phyloP scores from a whole-genome alignment of 179 eudicot species.

The Drosera spatulata region DNA sequence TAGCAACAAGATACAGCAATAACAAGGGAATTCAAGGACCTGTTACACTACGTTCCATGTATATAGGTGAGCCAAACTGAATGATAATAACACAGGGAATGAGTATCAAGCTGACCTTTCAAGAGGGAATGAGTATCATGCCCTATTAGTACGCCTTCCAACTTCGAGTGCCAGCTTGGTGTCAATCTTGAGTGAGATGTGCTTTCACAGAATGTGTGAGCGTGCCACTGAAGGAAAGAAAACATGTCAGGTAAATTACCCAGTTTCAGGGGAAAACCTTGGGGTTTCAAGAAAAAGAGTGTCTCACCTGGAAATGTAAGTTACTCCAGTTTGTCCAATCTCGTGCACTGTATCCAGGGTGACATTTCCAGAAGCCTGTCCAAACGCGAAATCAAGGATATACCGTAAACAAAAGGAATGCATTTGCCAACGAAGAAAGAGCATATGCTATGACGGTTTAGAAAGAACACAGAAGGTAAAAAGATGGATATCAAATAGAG shows the following conservation, averaged over 20 bases:
- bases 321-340: conserved; percentile 94
- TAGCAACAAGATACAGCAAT: too few relatives aligned
- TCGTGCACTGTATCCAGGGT: conserved; percentile 79
- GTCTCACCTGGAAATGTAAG: conserved; percentile 82
- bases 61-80: not conserved
- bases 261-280: too few relatives aligned
- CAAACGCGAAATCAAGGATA: not conserved
- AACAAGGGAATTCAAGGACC: too few relatives aligned
- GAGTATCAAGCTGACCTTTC: too few relatives aligned
- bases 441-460: too few relatives aligned
- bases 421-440: too few relatives aligned
- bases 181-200: conserved; percentile 84
- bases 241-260: too few relatives aligned
- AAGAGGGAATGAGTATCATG: conserved; percentile 19
- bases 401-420: not conserved
- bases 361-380: conserved; percentile 98
- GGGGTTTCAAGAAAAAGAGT: too few relatives aligned
- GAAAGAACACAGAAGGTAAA: too few relatives aligned
- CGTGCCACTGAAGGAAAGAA: conserved; percentile 58
- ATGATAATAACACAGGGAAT: not conserved
- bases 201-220: conserved; percentile 91
- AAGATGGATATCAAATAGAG: too few relatives aligned
- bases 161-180: conserved; percentile 88
- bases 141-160: conserved; percentile 90
- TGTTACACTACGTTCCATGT: too few relatives aligned